A percentile compares a stretch with the other conserved stretches of the same genome.
These are phyloP conservation scores for Sanghuangporus sanghuang DNA, from an alignment of 1,284 basidiomycete genomes.

Conservation along the genomic window DNA sequence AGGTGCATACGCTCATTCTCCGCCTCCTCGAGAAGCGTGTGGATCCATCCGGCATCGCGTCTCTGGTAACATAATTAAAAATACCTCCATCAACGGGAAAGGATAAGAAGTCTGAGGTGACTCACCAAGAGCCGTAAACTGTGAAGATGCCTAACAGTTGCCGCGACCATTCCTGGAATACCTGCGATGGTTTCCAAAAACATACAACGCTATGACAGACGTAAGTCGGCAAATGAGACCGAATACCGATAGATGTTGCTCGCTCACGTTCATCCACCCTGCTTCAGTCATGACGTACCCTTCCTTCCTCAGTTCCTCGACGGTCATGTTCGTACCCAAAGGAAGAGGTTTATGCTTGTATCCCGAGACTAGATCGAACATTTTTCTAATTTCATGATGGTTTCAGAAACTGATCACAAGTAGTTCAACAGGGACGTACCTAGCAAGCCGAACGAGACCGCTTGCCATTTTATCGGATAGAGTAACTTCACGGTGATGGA, in stretches of 20 bases:
- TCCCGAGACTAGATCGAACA: conserved; percentile 74
- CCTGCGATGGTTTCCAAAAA: conserved; percentile 91
- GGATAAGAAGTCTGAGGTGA: not conserved
- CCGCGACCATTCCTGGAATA: conserved; percentile 92
- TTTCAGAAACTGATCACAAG: not conserved
- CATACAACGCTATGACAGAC: conserved; percentile 60
- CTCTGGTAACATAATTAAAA: conserved; percentile 37
- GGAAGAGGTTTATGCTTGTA: conserved; percentile 76
- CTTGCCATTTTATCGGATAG: conserved; percentile 70
- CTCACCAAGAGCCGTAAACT: conserved; percentile 79
- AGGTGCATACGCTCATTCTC: conserved; percentile 96
- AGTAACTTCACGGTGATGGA: conserved; percentile 63
- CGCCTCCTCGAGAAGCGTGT: conserved; percentile 85
- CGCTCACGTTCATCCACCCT: conserved; percentile 67
- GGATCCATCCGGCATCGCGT: conserved; percentile 86
- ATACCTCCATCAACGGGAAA: conserved; percentile 7
- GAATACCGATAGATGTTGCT: not conserved
- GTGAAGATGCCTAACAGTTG: conserved; percentile 77
- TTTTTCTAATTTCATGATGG: conserved; percentile 34
- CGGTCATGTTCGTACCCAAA: conserved; percentile 50
- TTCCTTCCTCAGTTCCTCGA: conserved; percentile 66
- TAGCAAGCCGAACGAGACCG: conserved; percentile 52
- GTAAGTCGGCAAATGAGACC: not conserved
- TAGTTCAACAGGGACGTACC: conserved; percentile 30
- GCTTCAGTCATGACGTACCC: conserved; percentile 71